phyloP scores from a whole-genome alignment of 2,329 filamentous ascomycete genomes.

The Alternaria brassicicola region DNA sequence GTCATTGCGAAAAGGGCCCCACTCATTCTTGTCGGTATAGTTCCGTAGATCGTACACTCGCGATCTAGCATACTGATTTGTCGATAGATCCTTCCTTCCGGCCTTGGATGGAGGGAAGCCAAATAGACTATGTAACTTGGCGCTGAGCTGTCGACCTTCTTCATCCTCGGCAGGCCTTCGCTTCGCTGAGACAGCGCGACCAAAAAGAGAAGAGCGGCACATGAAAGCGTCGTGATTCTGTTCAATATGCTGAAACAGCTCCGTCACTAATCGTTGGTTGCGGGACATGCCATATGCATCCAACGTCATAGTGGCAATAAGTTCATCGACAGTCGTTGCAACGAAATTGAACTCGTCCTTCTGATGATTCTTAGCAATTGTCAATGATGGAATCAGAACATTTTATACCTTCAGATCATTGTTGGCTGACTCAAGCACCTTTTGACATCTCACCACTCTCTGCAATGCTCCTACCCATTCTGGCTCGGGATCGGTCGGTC shows the following conservation, averaged over 20 bases:
- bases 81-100: constrained; percentile 40
- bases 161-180: constrained; percentile 50
- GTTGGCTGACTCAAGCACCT: constrained; percentile 54
- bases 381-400: not conserved
- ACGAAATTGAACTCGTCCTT: constrained; percentile 44
- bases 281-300: constrained; percentile 54
- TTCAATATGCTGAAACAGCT: constrained; percentile 51
- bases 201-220: constrained; percentile 63
- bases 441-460: constrained; percentile 44
- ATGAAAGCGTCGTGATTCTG: constrained; percentile 66
- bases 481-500: constrained; percentile 33
- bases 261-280: constrained; percentile 49
- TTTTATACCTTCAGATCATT: constrained; percentile 48
- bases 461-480: constrained; percentile 42
- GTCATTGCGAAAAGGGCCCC: constrained; percentile 76
- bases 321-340: constrained; percentile 50
- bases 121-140: constrained; percentile 72
- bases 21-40: constrained; percentile 65
- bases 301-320: constrained; percentile 44
- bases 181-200: constrained; percentile 57
- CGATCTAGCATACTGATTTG: constrained; percentile 68
- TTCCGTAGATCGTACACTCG: constrained; percentile 76
- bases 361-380: constrained; percentile 16
- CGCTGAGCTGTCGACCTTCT: constrained; percentile 66
- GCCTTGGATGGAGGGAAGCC: constrained; percentile 62